Percentiles rank a stretch among this genome's conserved stretches.
Conservation (phyloP, 371 early-diverging fungal species). For the Nematocida minor region DNA sequence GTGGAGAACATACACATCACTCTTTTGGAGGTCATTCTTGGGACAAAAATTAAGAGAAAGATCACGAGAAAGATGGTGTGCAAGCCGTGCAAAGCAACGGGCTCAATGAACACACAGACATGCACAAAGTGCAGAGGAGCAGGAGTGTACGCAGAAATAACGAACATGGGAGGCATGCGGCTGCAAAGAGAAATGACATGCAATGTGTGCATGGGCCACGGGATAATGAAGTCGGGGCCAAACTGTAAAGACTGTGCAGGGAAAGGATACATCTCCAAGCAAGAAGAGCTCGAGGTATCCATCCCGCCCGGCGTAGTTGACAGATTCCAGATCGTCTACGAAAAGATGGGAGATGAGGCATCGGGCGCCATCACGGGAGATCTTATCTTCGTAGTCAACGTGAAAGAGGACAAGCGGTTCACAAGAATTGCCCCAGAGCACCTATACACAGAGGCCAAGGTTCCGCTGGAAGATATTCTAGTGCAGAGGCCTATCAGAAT, state of each 20-base stretch:
- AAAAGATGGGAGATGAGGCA: slow-evolving; percentile 58
- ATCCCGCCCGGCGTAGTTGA: slow-evolving; percentile 55
- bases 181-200: slow-evolving; percentile 53
- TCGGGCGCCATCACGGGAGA: slow-evolving; percentile 53
- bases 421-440: slow-evolving; percentile 13
- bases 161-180: slow-evolving; percentile 47
- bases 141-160: slow-evolving; percentile 47
- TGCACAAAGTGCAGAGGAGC: slow-evolving; percentile 61
- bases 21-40: slow-evolving; percentile 54
- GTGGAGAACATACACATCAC: slow-evolving; percentile 51
- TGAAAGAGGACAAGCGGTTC: slow-evolving; percentile 50
- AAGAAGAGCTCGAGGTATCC: slow-evolving; percentile 50
- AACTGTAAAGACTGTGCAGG: slow-evolving; percentile 60
- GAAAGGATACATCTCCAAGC: slow-evolving; percentile 26
- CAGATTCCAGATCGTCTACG: slow-evolving; percentile 39
- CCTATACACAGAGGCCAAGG: slow-evolving; percentile 12
- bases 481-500: neutral
- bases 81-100: slow-evolving; percentile 59
- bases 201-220: slow-evolving; percentile 52
- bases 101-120: slow-evolving; percentile 46
- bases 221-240: slow-evolving; percentile 49
- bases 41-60: slow-evolving; percentile 52
- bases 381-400: slow-evolving; percentile 53
- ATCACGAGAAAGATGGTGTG: slow-evolving; percentile 56
- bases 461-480: slow-evolving; percentile 13